Evolutionary conservation across 2,329 filamentous ascomycete species (phyloP).

Genomic region (Cadophora sp.): DNA sequence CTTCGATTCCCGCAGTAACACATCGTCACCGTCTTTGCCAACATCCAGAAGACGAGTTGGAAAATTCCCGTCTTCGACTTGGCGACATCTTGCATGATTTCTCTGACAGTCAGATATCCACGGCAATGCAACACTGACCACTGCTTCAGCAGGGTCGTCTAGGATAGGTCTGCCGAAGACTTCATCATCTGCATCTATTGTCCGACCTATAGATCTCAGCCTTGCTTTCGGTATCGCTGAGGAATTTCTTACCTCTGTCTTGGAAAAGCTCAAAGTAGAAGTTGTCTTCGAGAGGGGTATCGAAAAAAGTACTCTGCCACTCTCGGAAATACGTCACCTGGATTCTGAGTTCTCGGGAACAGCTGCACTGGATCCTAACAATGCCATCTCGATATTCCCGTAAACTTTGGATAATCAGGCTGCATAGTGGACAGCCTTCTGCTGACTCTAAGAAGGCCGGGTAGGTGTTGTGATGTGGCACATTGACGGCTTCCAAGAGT

Average conservation of each 20-base stretch:
- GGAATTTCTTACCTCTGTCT: neutral
- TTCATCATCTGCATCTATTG: neutral
- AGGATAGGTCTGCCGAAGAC: neutral
- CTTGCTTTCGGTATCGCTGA: neutral
- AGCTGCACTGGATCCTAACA: neutral
- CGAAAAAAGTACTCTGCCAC: neutral
- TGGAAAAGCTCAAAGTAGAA: neutral
- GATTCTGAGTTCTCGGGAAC: neutral
- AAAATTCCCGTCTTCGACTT: neutral
- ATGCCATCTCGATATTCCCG: neutral
- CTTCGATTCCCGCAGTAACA: neutral
- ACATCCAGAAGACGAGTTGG: constrained; percentile 5
- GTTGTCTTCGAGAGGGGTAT: neutral
- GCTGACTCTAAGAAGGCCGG: neutral
- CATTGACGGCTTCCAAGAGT: neutral
- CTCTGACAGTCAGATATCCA: constrained; percentile 3
- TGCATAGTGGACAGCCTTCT: neutral
- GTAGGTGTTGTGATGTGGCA: constrained; percentile 3
- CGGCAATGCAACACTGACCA: neutral
- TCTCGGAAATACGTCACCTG: neutral
- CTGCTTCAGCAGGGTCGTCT: neutral
- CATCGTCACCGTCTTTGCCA: neutral
- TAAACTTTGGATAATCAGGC: neutral
- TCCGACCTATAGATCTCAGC: neutral
- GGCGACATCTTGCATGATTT: neutral